These are phyloP conservation scores for Euphorbia lathyris DNA, from an alignment of 345 rosid genomes.

Conservation along the genomic window DNA sequence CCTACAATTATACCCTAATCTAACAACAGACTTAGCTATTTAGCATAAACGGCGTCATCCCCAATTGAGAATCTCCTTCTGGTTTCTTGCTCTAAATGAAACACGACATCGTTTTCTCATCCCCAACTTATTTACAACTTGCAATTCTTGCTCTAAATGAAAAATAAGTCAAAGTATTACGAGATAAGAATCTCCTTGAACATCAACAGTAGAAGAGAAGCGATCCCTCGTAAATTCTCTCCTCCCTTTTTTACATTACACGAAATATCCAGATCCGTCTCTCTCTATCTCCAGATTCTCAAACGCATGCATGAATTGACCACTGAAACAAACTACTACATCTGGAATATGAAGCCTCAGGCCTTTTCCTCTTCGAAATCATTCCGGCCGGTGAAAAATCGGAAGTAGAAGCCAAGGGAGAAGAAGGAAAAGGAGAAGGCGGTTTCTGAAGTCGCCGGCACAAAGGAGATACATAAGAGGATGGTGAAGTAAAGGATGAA, in stretches of 20 bases:
- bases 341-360: not conserved
- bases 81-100: no score
- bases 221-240: constrained; percentile 93
- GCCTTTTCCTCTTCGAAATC: not conserved
- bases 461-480: constrained; percentile 66
- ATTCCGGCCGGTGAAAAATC: constrained; percentile 57
- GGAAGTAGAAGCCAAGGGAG: constrained; percentile 39
- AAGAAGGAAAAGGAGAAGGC: constrained; percentile 26
- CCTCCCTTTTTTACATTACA: constrained; percentile 84
- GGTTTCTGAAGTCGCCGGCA: constrained; percentile 64
- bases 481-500: constrained; percentile 39
- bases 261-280: constrained; percentile 34
- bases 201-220: constrained; percentile 52
- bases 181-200: constrained; percentile 65
- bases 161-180: no score
- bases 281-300: constrained; percentile 38
- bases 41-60: no score
- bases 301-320: constrained; percentile 34
- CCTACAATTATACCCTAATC: no score
- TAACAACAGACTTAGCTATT: no score
- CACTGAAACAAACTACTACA: constrained; percentile 29
- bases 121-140: no score
- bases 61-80: no score
- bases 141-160: no score
- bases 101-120: no score